phyloP scores from a whole-genome alignment of 2,329 filamentous ascomycete species.

The Penicillium sp. region DNA sequence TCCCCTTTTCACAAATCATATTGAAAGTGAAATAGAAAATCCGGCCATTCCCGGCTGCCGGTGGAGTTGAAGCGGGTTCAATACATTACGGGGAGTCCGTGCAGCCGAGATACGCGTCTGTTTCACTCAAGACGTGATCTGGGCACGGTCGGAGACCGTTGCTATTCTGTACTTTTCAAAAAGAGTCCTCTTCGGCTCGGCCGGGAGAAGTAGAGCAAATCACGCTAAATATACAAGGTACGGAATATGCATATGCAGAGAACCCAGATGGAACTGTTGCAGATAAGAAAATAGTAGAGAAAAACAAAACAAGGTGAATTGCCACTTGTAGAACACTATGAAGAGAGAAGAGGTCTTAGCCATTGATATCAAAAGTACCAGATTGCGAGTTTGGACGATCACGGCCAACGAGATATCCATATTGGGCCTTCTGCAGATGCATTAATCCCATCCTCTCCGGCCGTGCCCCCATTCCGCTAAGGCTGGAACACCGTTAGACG shows the following conservation, averaged over 20 bases:
- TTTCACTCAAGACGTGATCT: slow-evolving; percentile 27
- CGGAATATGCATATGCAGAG: slow-evolving; percentile 6
- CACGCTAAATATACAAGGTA: not conserved
- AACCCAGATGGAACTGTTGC: slow-evolving; percentile 7
- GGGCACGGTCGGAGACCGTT: slow-evolving; percentile 7
- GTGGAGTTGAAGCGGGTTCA: slow-evolving; percentile 18
- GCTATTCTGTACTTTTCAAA: not conserved
- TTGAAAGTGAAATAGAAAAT: not conserved
- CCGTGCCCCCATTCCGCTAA: slow-evolving; percentile 5
- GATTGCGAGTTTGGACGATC: slow-evolving; percentile 16
- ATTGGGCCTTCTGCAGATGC: slow-evolving; percentile 23
- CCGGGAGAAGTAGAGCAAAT: not conserved
- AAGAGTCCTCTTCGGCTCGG: slow-evolving; percentile 9
- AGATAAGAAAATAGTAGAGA: not conserved
- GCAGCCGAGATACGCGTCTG: slow-evolving; percentile 39
- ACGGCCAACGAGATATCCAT: slow-evolving; percentile 9
- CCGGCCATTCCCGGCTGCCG: slow-evolving; percentile 27
- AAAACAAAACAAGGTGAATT: not conserved
- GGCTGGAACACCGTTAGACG: slow-evolving; percentile 12
- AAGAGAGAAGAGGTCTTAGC: slow-evolving; percentile 3
- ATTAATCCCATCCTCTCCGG: slow-evolving; percentile 3
- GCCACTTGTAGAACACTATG: not conserved
- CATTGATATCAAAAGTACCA: slow-evolving; percentile 7
- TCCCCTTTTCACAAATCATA: not conserved
- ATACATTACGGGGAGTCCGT: slow-evolving; percentile 27